phyloP scores from a whole-genome alignment of 2,329 filamentous ascomycete genomes.

The Fusarium austroafricanum region DNA sequence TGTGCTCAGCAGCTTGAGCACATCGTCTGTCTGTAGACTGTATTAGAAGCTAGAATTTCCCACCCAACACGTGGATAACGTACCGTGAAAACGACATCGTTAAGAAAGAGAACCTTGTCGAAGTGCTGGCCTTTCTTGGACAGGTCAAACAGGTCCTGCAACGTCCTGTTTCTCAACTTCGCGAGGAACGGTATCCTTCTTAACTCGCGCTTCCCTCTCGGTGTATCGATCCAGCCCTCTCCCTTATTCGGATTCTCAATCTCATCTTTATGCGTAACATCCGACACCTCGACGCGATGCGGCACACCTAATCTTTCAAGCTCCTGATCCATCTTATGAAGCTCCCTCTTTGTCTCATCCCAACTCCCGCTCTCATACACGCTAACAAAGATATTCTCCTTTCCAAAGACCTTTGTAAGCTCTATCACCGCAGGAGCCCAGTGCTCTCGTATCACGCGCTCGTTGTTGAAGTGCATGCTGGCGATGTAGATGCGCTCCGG shows the following conservation, averaged over 20 bases:
- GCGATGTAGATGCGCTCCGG: constrained; percentile 71
- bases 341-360: constrained; percentile 73
- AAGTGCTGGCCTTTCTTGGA: constrained; percentile 62
- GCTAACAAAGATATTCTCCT: constrained; percentile 74
- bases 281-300: constrained; percentile 67
- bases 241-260: constrained; percentile 57
- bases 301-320: constrained; percentile 65
- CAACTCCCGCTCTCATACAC: constrained; percentile 76
- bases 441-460: constrained; percentile 66
- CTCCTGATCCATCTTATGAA: constrained; percentile 66
- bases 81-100: constrained; percentile 72
- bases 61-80: constrained; percentile 25
- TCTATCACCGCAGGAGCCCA: constrained; percentile 72
- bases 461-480: constrained; percentile 76
- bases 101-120: constrained; percentile 71
- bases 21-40: constrained; percentile 62
- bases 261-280: constrained; percentile 68
- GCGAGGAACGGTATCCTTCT: constrained; percentile 77
- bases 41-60: background rate
- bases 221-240: constrained; percentile 73
- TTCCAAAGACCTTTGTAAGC: constrained; percentile 67
- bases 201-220: constrained; percentile 64
- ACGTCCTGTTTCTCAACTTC: constrained; percentile 70
- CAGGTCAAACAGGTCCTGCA: constrained; percentile 68
- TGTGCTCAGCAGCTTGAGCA: constrained; percentile 66